Evolutionary conservation across 1,139 yeast genomes (phyloP).

Genomic region (Pichia sp.): DNA sequence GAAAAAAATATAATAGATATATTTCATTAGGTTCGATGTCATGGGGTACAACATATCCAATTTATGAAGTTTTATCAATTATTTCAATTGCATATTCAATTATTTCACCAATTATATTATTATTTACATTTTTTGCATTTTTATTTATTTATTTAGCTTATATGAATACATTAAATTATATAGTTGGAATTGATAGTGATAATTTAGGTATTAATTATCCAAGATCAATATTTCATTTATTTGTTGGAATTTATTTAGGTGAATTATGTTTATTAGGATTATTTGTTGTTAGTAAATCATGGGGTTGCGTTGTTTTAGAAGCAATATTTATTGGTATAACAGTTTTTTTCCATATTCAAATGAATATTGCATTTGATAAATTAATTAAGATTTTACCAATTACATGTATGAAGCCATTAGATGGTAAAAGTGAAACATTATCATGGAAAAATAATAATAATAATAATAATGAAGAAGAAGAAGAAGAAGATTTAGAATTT

Average conservation of each 20-base stretch:
- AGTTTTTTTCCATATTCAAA: slow-evolving; percentile 34
- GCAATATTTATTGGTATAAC: slow-evolving; percentile 37
- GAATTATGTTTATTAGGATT: slow-evolving; percentile 74
- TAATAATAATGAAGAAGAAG: slow-evolving; percentile 31
- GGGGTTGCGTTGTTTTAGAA: slow-evolving; percentile 38
- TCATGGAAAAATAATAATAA: slow-evolving; percentile 34
- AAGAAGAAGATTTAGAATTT: background rate
- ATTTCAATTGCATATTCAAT: slow-evolving; percentile 73
- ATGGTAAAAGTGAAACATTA: slow-evolving; percentile 61
- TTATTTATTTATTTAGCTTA: slow-evolving; percentile 50
- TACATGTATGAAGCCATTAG: slow-evolving; percentile 64
- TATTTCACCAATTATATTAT: slow-evolving; percentile 68
- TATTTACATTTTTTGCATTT: slow-evolving; percentile 57
- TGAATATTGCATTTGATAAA: slow-evolving; percentile 41
- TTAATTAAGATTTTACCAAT: slow-evolving; percentile 54
- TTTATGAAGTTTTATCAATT: slow-evolving; percentile 67
- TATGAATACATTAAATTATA: slow-evolving; percentile 59
- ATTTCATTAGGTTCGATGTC: slow-evolving; percentile 2
- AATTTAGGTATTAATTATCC: slow-evolving; percentile 70
- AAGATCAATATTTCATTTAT: slow-evolving; percentile 65
- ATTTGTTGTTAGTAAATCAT: slow-evolving; percentile 53
- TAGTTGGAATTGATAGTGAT: slow-evolving; percentile 49
- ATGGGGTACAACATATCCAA: slow-evolving; percentile 79
- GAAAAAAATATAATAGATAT: slow-evolving; percentile 45
- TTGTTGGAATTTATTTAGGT: slow-evolving; percentile 72